Evolutionary conservation across 2,329 filamentous ascomycete species (phyloP), one percentile per base, ranked within the genome.

Genomic region (Calonectria multiphialidica): DNA sequence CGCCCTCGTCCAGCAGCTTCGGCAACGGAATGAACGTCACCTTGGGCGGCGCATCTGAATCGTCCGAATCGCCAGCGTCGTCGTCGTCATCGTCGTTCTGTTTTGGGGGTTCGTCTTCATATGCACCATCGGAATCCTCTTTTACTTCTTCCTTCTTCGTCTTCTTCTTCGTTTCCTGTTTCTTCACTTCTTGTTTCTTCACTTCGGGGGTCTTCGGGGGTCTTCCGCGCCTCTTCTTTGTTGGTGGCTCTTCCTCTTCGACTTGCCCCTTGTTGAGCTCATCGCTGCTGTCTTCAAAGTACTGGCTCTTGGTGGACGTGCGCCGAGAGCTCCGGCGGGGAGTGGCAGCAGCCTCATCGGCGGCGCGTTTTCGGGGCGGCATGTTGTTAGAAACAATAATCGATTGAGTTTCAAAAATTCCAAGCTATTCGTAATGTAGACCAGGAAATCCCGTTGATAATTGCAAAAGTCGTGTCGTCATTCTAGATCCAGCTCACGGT

Each of bases 241-340:
- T 75, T 16, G 75, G 78, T 15, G 72, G 78, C n/a, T 80, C 75
- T n/a, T 66, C 74, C 7, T 75, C 74, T 7, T 79, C 73, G 8
- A 73, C 70, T 37, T 68, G 71, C 4, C 74, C 62, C 45, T 63
- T 74, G 57, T 44, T 44, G n/a, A 67, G 68, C 45, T 71, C 75
- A 35, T 70, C 65, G 5, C 67, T 72, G 40, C 68, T 62, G 10
- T 73, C 79, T 70, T 89, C 88, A 77, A 90, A 90, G 78, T 90
- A 90, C 21, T 81, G 82, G 81, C 88, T 90, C 82, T 85, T 90
- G 30, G 84, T 85, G 21, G 84, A 84, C 44, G 87, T 78, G 53
- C 89, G 88, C 25, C 82, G 78, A 7, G 89, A 90, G 63, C 86
- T 84, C n/a, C 87, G 85, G 21, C 87, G 86, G 16, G 81, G 73